These are phyloP conservation scores for Septoria petroselini DNA, from an alignment of 2,329 filamentous ascomycete species.

Conservation along the genomic window DNA sequence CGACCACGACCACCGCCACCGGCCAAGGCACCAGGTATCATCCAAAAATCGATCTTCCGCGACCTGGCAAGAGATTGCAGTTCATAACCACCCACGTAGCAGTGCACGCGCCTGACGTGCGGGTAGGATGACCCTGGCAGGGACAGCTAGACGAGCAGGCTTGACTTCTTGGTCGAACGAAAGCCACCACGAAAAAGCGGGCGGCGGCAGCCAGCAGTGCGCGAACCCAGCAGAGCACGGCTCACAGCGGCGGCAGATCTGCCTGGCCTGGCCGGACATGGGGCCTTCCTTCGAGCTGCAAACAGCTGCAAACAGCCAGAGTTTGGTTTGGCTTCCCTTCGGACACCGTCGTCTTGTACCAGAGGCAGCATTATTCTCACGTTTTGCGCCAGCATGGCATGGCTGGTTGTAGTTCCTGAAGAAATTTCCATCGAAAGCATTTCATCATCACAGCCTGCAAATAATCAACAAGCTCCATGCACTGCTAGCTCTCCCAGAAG, in stretches of 20 bases:
- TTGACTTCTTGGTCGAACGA: conserved; percentile 25
- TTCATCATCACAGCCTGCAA: conserved; percentile 11
- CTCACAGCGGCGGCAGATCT: conserved; percentile 22
- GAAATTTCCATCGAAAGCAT: no score
- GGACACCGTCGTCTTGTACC: conserved; percentile 7
- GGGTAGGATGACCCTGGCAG: conserved; percentile 25
- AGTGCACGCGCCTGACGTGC: conserved; percentile 22
- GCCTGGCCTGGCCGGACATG: conserved; percentile 13
- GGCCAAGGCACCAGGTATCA: conserved; percentile 22
- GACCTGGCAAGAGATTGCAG: conserved; percentile 27
- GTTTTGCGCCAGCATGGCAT: conserved; percentile 12
- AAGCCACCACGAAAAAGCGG: no score
- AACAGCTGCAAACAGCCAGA: not conserved
- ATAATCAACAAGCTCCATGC: conserved; percentile 17
- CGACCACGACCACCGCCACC: conserved; percentile 7
- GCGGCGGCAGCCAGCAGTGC: conserved; percentile 15
- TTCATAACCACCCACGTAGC: conserved; percentile 26
- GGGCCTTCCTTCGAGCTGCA: not conserved
- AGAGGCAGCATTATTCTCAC: not conserved
- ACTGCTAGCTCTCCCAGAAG: conserved; percentile 14
- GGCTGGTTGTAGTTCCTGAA: conserved; percentile 1
- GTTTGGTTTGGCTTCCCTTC: conserved; percentile 2
- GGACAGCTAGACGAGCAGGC: conserved; percentile 22
- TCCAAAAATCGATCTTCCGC: conserved; percentile 11
- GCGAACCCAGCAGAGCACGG: conserved; percentile 20